Evolutionary conservation across 1,284 basidiomycete species (phyloP).

Genomic region (Trametes polyzona): DNA sequence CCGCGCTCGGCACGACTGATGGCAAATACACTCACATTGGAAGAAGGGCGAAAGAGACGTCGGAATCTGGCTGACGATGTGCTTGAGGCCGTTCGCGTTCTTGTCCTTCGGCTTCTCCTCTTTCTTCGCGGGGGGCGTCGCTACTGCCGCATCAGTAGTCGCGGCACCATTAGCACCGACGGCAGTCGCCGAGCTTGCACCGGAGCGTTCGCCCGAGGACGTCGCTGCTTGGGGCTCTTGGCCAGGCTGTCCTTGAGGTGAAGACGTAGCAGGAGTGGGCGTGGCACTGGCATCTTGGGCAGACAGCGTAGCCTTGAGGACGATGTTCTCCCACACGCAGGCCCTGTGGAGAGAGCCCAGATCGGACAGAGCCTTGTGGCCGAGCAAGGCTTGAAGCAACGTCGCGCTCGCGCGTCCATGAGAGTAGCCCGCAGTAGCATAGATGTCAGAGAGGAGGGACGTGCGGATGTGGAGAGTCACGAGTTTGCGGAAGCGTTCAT

Average conservation of each 20-base stretch:
- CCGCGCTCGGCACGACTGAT: background rate
- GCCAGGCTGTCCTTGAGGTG: background rate
- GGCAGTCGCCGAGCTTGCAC: background rate
- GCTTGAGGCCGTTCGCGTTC: slow-evolving; percentile 81
- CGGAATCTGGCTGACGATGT: slow-evolving; percentile 82
- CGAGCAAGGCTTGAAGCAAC: slow-evolving; percentile 78
- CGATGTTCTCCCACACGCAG: slow-evolving; percentile 85
- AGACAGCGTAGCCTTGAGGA: slow-evolving; percentile 66
- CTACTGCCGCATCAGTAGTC: background rate
- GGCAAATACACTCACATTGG: slow-evolving; percentile 64
- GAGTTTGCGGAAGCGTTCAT: slow-evolving; percentile 75
- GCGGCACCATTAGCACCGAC: slow-evolving; percentile 12
- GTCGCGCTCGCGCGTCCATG: slow-evolving; percentile 79
- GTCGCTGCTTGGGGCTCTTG: background rate
- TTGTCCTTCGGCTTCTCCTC: slow-evolving; percentile 53
- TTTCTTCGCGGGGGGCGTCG: slow-evolving; percentile 33
- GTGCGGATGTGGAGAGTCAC: slow-evolving; percentile 80
- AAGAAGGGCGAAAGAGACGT: slow-evolving; percentile 84
- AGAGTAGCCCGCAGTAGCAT: slow-evolving; percentile 84
- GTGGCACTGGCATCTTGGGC: slow-evolving; percentile 54
- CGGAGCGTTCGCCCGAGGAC: background rate
- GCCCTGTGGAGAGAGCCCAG: slow-evolving; percentile 87
- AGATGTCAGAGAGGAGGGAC: slow-evolving; percentile 87
- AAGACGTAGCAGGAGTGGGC: slow-evolving; percentile 37
- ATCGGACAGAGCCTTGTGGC: slow-evolving; percentile 66